Percentiles rank a stretch among this genome's conserved stretches.
phyloP scores from a whole-genome alignment of 2,329 filamentous ascomycete species.

The Diplodia corticola region DNA sequence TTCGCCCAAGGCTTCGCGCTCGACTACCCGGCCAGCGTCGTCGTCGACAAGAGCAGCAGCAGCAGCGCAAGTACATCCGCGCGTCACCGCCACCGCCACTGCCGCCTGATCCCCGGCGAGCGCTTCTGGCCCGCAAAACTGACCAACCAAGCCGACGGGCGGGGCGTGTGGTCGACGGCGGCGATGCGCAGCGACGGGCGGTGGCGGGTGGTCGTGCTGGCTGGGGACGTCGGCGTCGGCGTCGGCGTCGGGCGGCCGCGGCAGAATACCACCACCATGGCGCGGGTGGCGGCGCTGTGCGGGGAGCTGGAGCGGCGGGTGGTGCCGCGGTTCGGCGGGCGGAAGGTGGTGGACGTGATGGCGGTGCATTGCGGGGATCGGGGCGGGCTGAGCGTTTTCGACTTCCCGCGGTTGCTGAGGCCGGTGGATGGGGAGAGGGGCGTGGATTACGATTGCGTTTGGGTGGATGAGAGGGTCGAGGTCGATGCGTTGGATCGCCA shows the following conservation, averaged over 20 bases:
- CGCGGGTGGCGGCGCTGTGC: background rate
- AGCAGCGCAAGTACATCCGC: background rate
- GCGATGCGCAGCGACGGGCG: background rate
- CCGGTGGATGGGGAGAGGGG: background rate
- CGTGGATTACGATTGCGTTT: background rate
- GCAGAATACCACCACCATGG: too few species aligned
- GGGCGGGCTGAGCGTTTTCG: background rate
- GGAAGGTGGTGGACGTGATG: background rate
- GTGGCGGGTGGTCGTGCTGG: background rate
- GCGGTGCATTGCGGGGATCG: background rate
- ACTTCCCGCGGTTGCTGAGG: background rate
- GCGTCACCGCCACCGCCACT: too few species aligned
- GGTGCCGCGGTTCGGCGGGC: background rate
- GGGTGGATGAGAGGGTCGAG: slow-evolving; percentile 2
- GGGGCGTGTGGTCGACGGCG: background rate
- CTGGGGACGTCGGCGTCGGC: background rate
- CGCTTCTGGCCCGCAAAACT: background rate
- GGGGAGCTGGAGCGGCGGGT: background rate
- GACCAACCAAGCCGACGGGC: background rate
- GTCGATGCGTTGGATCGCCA: slow-evolving; percentile 4
- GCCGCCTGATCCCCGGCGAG: background rate
- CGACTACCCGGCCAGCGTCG: background rate
- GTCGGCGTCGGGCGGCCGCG: background rate
- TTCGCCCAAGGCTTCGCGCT: background rate
- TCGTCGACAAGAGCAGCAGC: background rate